Percentiles rank a stretch among this genome's conserved stretches.
These are phyloP conservation scores for Metschnikowia henanensis DNA, from an alignment of 805 yeast genomes.

Conservation along the genomic window DNA sequence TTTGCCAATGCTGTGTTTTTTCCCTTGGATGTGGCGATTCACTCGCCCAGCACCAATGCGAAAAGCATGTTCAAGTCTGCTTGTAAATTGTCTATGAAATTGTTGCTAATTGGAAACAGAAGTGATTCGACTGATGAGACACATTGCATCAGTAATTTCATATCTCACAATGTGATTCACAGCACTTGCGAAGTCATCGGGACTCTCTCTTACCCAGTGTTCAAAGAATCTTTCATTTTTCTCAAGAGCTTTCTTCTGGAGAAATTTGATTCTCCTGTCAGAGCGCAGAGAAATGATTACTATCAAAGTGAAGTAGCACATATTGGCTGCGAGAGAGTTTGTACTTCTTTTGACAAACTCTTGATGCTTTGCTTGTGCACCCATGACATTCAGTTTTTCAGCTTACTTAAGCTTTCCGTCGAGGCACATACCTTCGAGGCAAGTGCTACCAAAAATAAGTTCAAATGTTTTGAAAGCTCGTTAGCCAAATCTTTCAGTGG, in stretches of 20 bases:
- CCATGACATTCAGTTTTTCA: slow-evolving; percentile 50
- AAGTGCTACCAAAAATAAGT: slow-evolving; percentile 1
- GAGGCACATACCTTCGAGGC: slow-evolving; percentile 28
- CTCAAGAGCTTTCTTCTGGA: slow-evolving; percentile 33
- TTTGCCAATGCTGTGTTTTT: slow-evolving; percentile 27
- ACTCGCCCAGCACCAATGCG: slow-evolving; percentile 16
- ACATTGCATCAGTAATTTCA: slow-evolving; percentile 17
- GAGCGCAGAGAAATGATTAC: slow-evolving; percentile 16
- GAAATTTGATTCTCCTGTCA: slow-evolving; percentile 21
- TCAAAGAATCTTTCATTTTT: slow-evolving; percentile 36
- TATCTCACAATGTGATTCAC: slow-evolving; percentile 32
- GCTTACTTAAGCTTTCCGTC: slow-evolving; percentile 43
- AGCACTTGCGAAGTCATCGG: slow-evolving; percentile 36
- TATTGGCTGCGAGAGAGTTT: slow-evolving; percentile 23
- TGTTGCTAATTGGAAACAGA: slow-evolving; percentile 22
- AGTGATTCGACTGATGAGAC: slow-evolving; percentile 11
- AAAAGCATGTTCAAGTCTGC: slow-evolving; percentile 34
- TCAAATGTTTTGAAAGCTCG: slow-evolving; percentile 20
- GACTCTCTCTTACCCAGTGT: slow-evolving; percentile 34
- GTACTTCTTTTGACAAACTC: slow-evolving; percentile 49
- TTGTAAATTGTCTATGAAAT: slow-evolving; percentile 29
- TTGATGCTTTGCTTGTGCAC: slow-evolving; percentile 52
- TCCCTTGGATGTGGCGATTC: slow-evolving; percentile 29
- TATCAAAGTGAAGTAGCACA: slow-evolving; percentile 11
- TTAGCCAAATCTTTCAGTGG: slow-evolving; percentile 28